These are phyloP conservation scores for Trichoderma reesei DNA, from an alignment of 495 filamentous ascomycete species.

Conservation along the genomic window DNA sequence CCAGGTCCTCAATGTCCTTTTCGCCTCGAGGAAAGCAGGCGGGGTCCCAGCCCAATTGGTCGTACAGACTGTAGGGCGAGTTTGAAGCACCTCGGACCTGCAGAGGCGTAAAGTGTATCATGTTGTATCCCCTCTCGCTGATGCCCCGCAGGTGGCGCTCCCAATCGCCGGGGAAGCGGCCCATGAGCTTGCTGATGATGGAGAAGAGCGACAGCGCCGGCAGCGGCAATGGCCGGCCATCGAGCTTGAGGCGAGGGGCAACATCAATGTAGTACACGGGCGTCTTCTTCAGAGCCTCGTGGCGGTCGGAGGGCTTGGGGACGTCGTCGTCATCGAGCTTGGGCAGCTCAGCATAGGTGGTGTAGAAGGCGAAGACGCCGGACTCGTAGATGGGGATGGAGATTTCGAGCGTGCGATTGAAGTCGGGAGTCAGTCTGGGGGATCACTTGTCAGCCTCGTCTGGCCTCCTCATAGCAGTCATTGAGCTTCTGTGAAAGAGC, in stretches of 20 bases:
- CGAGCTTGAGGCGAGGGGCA: slow-evolving; percentile 66
- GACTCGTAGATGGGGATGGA: slow-evolving; percentile 72
- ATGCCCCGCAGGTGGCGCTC: slow-evolving; percentile 81
- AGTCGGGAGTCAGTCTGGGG: slow-evolving; percentile 73
- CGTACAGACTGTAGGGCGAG: slow-evolving; percentile 93
- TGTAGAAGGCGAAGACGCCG: slow-evolving; percentile 95
- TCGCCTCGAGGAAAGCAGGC: slow-evolving; percentile 78
- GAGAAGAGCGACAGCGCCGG: slow-evolving; percentile 86
- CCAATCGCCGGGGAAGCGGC: slow-evolving; percentile 80
- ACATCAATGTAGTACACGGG: slow-evolving; percentile 86
- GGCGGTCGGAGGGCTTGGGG: slow-evolving; percentile 22
- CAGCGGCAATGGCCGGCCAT: slow-evolving; percentile 60
- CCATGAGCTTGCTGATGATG: slow-evolving; percentile 97
- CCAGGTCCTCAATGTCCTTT: slow-evolving; percentile 65
- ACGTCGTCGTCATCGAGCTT: slow-evolving; percentile 50
- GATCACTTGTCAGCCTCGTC: slow-evolving; percentile 9
- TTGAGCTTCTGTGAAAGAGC: too few species aligned
- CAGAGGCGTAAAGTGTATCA: slow-evolving; percentile 96
- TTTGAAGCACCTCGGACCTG: slow-evolving; percentile 83
- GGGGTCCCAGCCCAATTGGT: slow-evolving; percentile 82
- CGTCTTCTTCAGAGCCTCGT: slow-evolving; percentile 50
- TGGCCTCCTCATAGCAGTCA: background rate
- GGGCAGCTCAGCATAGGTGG: slow-evolving; percentile 81
- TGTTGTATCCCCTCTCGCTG: slow-evolving; percentile 85
- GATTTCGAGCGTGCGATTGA: slow-evolving; percentile 83